Evolutionary conservation across 2,329 filamentous ascomycete species (phyloP).

Genomic region (Xylariaceae sp.): DNA sequence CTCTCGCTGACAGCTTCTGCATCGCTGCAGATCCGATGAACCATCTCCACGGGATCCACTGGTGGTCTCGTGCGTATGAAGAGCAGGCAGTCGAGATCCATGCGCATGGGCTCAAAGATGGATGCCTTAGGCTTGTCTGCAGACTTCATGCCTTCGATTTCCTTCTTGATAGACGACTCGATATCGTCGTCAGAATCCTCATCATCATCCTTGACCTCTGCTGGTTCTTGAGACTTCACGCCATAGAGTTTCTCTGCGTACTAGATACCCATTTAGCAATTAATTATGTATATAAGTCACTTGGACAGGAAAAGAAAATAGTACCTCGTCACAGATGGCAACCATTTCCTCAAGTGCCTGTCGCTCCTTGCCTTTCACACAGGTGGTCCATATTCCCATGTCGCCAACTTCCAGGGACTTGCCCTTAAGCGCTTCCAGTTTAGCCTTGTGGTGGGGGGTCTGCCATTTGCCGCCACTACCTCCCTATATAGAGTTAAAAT

Average conservation of each 20-base stretch:
- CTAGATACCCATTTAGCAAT: slow-evolving; percentile 43
- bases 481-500: slow-evolving; percentile 39
- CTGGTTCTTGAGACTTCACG: slow-evolving; percentile 44
- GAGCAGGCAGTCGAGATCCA: slow-evolving; percentile 64
- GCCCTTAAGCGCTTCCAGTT: slow-evolving; percentile 43
- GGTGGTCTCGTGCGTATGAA: slow-evolving; percentile 62
- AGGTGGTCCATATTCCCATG: slow-evolving; percentile 77
- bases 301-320: slow-evolving; percentile 20
- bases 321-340: slow-evolving; percentile 67
- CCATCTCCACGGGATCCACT: slow-evolving; percentile 58
- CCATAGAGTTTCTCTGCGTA: slow-evolving; percentile 67
- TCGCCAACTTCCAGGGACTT: slow-evolving; percentile 66
- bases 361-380: slow-evolving; percentile 70
- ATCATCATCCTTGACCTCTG: slow-evolving; percentile 44
- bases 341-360: slow-evolving; percentile 70
- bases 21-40: slow-evolving; percentile 58
- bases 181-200: slow-evolving; percentile 65
- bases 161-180: slow-evolving; percentile 71
- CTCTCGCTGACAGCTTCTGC: slow-evolving; percentile 47
- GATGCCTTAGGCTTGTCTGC: slow-evolving; percentile 46
- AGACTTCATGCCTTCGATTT: slow-evolving; percentile 65
- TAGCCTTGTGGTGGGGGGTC: slow-evolving; percentile 61
- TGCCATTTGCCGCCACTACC: slow-evolving; percentile 63
- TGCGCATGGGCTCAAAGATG: slow-evolving; percentile 55
- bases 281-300: not conserved